These are phyloP conservation scores for Alternaria sp. DNA, from an alignment of 2,329 filamentous ascomycete genomes.

Conservation along the genomic window DNA sequence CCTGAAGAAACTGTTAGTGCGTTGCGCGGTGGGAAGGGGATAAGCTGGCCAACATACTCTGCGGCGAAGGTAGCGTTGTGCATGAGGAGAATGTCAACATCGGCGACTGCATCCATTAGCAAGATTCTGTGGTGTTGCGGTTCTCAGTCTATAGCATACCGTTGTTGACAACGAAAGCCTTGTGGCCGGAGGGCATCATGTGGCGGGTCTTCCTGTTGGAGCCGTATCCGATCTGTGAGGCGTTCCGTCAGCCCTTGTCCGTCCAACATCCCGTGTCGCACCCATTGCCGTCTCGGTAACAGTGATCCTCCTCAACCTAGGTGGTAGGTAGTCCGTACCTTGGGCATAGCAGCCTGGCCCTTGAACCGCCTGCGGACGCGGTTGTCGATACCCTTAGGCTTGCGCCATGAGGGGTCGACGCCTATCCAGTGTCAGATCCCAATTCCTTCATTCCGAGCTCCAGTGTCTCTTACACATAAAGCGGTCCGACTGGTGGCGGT, in stretches of 20 bases:
- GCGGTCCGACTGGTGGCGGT: slow-evolving; percentile 95
- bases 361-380: slow-evolving; percentile 96
- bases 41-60: slow-evolving; percentile 71
- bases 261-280: slow-evolving; percentile 3
- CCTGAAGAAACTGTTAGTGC: slow-evolving; percentile 60
- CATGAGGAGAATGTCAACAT: slow-evolving; percentile 98
- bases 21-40: neutral
- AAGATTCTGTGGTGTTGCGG: neutral
- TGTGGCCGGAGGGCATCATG: slow-evolving; percentile 99
- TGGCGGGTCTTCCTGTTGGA: slow-evolving; percentile 99
- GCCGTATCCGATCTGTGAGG: slow-evolving; percentile 88
- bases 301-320: slow-evolving; percentile 1
- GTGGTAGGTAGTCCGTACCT: slow-evolving; percentile 69
- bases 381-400: slow-evolving; percentile 99
- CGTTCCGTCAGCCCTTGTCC: slow-evolving; percentile 42
- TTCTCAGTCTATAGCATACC: slow-evolving; percentile 38
- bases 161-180: slow-evolving; percentile 99
- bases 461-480: slow-evolving; percentile 73
- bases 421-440: slow-evolving; percentile 46
- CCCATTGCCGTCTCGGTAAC: slow-evolving; percentile 1
- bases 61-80: slow-evolving; percentile 99
- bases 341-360: slow-evolving; percentile 95
- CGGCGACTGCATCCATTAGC: slow-evolving; percentile 63
- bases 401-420: slow-evolving; percentile 91
- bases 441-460: slow-evolving; percentile 17